Evolutionary conservation across 257 asterid genomes (phyloP).

Genomic region (Asclepias syriaca): DNA sequence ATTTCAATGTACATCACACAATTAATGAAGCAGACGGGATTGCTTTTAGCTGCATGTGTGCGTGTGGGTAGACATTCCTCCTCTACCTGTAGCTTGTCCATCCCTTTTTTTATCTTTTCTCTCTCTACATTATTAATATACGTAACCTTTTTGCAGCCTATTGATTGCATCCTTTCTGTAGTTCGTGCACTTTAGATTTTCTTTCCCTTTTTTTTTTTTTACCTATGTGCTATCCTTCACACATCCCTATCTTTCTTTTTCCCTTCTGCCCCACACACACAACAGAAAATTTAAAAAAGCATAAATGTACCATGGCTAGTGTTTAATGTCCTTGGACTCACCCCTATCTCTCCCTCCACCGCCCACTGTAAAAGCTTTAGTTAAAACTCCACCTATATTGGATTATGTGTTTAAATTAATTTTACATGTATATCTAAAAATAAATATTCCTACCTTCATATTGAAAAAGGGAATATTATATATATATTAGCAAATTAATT

Average conservation of each 20-base stretch:
- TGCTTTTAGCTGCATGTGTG: conserved; percentile 41
- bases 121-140: conserved; percentile 27
- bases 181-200: conserved; percentile 32
- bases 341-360: background rate
- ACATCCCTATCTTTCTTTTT: conserved; percentile 25
- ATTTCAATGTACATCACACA: conserved; percentile 52
- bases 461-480: no score
- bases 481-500: no score
- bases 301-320: conserved; percentile 7
- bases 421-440: no score
- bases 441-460: no score
- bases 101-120: background rate
- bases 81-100: conserved; percentile 3
- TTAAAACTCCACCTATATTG: no score
- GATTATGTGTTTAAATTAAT: no score
- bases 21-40: conserved; percentile 50
- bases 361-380: background rate
- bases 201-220: background rate
- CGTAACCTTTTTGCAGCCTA: conserved; percentile 36
- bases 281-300: background rate
- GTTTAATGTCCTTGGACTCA: background rate
- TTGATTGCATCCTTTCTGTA: conserved; percentile 33
- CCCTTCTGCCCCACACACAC: conserved; percentile 24
- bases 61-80: conserved; percentile 64
- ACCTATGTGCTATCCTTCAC: conserved; percentile 24